Percentiles rank a stretch among this genome's conserved stretches.
Evolutionary conservation across 2,329 filamentous ascomycete species (phyloP).

Genomic region (Sarocladium kiliense): DNA sequence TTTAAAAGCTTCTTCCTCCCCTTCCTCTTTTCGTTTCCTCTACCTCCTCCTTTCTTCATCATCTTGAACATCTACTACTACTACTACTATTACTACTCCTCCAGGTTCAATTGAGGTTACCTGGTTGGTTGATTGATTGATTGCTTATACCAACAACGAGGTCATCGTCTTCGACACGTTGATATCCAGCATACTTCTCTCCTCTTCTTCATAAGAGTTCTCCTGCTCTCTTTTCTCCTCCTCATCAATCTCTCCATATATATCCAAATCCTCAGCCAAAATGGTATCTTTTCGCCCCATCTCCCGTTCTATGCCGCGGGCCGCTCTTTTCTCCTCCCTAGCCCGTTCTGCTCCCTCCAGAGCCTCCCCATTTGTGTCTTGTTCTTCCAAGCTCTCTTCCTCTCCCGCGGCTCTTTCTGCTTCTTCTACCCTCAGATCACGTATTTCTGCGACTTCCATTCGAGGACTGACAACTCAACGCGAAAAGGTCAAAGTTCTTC

Average conservation of each 20-base stretch:
- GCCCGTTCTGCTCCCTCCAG: slow-evolving; percentile 8
- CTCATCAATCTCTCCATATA: not conserved
- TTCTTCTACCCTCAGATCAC: slow-evolving; percentile 30
- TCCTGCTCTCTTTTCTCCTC: not conserved
- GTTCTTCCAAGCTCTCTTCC: slow-evolving; percentile 15
- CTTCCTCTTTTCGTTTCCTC: not conserved
- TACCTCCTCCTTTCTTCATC: slow-evolving; percentile 4
- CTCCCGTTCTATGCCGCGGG: slow-evolving; percentile 20
- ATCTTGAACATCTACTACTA: not conserved
- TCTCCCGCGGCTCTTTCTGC: slow-evolving; percentile 30
- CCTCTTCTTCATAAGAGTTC: not conserved
- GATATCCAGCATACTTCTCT: not conserved
- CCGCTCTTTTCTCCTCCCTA: slow-evolving; percentile 18
- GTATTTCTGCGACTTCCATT: slow-evolving; percentile 36
- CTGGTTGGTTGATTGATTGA: slow-evolving; percentile 1
- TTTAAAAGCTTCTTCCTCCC: slow-evolving; percentile 2
- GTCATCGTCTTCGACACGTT: not conserved
- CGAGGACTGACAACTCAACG: slow-evolving; percentile 49
- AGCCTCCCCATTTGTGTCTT: slow-evolving; percentile 13
- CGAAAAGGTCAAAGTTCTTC: slow-evolving; percentile 84
- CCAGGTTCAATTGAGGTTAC: slow-evolving; percentile 3
- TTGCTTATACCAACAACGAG: not conserved
- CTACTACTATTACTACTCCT: not conserved
- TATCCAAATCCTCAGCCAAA: slow-evolving; percentile 12
- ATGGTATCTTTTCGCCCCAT: slow-evolving; percentile 28